Evolutionary conservation across 345 rosid species (phyloP).

Genomic region (Draba incana): DNA sequence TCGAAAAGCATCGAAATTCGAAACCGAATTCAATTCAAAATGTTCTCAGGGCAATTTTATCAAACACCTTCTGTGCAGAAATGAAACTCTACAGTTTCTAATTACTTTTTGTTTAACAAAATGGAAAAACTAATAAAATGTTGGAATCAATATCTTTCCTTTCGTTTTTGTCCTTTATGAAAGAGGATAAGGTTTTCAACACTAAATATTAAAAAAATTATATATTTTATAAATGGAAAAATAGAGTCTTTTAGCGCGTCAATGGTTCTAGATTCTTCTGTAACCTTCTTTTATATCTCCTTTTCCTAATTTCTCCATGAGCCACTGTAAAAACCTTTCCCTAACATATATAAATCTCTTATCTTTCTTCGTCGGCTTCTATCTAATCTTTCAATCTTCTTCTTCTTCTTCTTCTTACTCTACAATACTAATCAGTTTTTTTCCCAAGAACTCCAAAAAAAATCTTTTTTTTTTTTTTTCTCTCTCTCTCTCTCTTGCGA

Average conservation of each 20-base stretch:
- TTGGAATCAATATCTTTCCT: too few relatives aligned
- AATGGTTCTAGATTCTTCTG: conserved; percentile 38
- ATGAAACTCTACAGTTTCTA: background rate
- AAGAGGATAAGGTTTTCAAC: conserved; percentile 34
- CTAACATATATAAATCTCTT: conserved; percentile 24
- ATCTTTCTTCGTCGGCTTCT: background rate
- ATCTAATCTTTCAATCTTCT: background rate
- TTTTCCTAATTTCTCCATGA: background rate
- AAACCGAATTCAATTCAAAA: background rate
- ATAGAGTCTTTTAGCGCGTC: background rate
- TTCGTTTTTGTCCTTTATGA: background rate
- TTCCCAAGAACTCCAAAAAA: background rate
- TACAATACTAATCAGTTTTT: too few relatives aligned
- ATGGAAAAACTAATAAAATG: too few relatives aligned
- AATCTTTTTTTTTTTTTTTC: too few relatives aligned
- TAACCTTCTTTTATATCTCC: conserved; percentile 6
- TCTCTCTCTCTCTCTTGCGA: background rate
- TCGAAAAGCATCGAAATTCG: conserved; percentile 25
- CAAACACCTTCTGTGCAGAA: conserved; percentile 42
- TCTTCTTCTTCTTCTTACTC: background rate
- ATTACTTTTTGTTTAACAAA: background rate
- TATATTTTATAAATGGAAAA: background rate
- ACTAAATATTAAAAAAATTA: background rate
- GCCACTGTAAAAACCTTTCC: background rate
- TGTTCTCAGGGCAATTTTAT: conserved; percentile 25